Conservation (phyloP, 805 yeast genomes). For the Myxozyma nipponensis region DNA sequence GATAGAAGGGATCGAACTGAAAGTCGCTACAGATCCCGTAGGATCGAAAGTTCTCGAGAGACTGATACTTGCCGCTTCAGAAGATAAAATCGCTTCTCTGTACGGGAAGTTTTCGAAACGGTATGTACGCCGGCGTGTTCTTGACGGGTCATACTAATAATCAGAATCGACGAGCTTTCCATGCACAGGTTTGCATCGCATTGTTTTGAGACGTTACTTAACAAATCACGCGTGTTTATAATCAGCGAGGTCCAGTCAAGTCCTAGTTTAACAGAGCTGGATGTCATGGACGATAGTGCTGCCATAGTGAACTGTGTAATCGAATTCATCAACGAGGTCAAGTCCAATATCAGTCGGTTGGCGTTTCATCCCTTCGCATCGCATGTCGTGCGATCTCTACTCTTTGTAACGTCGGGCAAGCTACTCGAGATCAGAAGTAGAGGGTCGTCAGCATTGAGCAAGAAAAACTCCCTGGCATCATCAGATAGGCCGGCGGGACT, state of each 20-base stretch:
- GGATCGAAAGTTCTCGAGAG: slow-evolving; percentile 92
- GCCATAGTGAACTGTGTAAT: slow-evolving; percentile 4
- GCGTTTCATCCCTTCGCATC: slow-evolving; percentile 78
- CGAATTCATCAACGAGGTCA: slow-evolving; percentile 45
- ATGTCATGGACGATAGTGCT: slow-evolving; percentile 3
- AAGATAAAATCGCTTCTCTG: slow-evolving; percentile 57
- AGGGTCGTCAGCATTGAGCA: slow-evolving; percentile 12
- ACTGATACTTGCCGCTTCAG: slow-evolving; percentile 62
- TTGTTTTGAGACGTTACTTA: slow-evolving; percentile 80
- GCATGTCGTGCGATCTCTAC: slow-evolving; percentile 71
- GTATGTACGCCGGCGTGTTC: background rate
- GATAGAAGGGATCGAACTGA: slow-evolving; percentile 81
- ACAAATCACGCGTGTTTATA: slow-evolving; percentile 8
- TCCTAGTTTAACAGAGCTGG: slow-evolving; percentile 1
- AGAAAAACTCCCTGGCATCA: slow-evolving; percentile 8
- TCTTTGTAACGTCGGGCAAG: slow-evolving; percentile 72
- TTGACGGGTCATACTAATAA: background rate
- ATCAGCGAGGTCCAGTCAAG: slow-evolving; percentile 2
- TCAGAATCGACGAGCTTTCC: slow-evolving; percentile 60
- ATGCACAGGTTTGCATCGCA: slow-evolving; percentile 92
- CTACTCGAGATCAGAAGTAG: slow-evolving; percentile 45
- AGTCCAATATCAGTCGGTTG: slow-evolving; percentile 57
- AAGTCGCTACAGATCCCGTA: slow-evolving; percentile 88
- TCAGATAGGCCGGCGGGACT: background rate
- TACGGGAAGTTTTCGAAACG: slow-evolving; percentile 70